Percentiles rank a stretch among this genome's conserved stretches.
phyloP scores from a whole-genome alignment of 2,329 filamentous ascomycete genomes.

The Cytospora piceicola region DNA sequence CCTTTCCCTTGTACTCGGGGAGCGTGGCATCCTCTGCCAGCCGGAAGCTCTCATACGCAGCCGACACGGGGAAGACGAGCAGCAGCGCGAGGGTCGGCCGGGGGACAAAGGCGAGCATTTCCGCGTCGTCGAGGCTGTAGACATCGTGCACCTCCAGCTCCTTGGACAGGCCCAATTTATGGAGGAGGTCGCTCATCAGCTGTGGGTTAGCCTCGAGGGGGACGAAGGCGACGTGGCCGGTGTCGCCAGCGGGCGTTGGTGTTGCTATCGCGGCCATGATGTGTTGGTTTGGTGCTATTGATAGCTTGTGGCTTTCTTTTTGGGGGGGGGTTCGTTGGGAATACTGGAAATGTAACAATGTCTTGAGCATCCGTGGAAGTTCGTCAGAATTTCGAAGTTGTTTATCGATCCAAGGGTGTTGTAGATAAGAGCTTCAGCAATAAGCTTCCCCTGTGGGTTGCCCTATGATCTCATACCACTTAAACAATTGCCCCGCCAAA shows the following conservation, averaged over 20 bases:
- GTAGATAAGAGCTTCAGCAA: neutral
- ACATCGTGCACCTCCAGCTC: constrained; percentile 85
- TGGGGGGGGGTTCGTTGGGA: no score
- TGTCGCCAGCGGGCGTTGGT: constrained; percentile 43
- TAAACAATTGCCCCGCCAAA: constrained; percentile 20
- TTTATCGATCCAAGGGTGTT: neutral
- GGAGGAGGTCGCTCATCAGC: constrained; percentile 82
- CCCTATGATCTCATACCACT: constrained; percentile 27
- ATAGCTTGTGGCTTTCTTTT: neutral
- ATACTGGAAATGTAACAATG: neutral
- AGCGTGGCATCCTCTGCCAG: constrained; percentile 70
- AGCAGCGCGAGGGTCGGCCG: constrained; percentile 87
- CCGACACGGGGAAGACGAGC: constrained; percentile 85
- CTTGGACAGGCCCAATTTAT: constrained; percentile 81
- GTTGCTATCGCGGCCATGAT: constrained; percentile 17
- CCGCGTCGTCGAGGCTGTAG: constrained; percentile 84
- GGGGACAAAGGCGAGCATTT: constrained; percentile 83
- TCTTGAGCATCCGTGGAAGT: neutral
- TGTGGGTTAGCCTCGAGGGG: constrained; percentile 78
- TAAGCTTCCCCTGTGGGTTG: neutral
- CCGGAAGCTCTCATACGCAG: constrained; percentile 78
- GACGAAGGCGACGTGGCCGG: constrained; percentile 50
- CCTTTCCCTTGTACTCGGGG: constrained; percentile 68
- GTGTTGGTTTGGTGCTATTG: neutral
- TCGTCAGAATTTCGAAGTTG: neutral